Conservation (phyloP, 768 basidiomycete genomes). For the Kwoniella sp. region DNA sequence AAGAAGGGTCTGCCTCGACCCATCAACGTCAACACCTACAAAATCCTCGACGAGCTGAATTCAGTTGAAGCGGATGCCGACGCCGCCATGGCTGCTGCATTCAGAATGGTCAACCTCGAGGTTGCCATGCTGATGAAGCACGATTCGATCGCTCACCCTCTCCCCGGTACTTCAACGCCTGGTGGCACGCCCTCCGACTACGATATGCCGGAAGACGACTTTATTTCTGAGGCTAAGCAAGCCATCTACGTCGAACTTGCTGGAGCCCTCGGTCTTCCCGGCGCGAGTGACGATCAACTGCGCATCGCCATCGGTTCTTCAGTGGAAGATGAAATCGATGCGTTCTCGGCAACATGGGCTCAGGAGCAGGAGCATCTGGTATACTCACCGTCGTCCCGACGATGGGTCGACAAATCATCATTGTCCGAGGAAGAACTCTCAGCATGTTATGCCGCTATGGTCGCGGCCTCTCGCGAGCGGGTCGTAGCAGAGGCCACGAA, state of each 20-base stretch:
- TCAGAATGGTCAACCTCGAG: conserved; percentile 72
- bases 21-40: conserved; percentile 71
- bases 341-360: conserved; percentile 70
- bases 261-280: conserved; percentile 75
- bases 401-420: conserved; percentile 68
- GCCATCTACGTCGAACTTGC: conserved; percentile 81
- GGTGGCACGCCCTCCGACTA: conserved; percentile 70
- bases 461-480: conserved; percentile 66
- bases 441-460: conserved; percentile 63
- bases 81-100: conserved; percentile 60
- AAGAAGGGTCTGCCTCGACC: conserved; percentile 83
- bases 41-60: conserved; percentile 65
- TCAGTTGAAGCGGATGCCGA: conserved; percentile 56
- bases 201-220: conserved; percentile 65
- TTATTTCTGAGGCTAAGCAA: conserved; percentile 68
- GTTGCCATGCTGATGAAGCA: conserved; percentile 77
- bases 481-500: conserved; percentile 82
- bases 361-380: conserved; percentile 65
- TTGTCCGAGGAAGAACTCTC: conserved; percentile 58
- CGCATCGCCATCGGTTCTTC: conserved; percentile 72
- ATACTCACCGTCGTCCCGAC: conserved; percentile 63
- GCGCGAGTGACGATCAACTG: conserved; percentile 75
- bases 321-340: conserved; percentile 62
- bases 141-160: conserved; percentile 81
- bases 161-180: conserved; percentile 80